A percentile compares a stretch with the other conserved stretches of the same genome.
Evolutionary conservation across 208 protist species (phyloP).

Genomic region (Crithidia thermophila): DNA sequence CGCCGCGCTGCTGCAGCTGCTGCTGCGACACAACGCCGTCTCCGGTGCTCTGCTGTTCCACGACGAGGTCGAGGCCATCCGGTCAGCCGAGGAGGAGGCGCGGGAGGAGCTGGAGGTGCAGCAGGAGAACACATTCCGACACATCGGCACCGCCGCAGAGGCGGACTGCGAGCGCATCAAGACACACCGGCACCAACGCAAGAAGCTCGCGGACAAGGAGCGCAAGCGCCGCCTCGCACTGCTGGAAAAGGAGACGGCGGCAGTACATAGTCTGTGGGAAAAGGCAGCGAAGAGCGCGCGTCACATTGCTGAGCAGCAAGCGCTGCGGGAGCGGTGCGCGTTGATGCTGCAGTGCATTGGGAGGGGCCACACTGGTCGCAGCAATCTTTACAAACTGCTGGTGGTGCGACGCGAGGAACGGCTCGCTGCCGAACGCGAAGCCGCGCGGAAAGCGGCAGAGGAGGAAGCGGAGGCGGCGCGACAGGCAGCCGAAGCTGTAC

Average conservation of each 20-base stretch:
- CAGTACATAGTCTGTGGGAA: background rate
- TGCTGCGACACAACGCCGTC: slow-evolving; percentile 39
- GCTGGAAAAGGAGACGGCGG: background rate
- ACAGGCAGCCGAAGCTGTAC: background rate
- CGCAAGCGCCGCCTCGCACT: background rate
- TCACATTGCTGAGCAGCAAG: background rate
- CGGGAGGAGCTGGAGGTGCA: background rate
- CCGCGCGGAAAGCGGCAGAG: background rate
- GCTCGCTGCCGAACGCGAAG: background rate
- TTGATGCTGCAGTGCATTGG: slow-evolving; percentile 30
- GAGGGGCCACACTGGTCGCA: slow-evolving; percentile 7
- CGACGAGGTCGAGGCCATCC: slow-evolving; percentile 12
- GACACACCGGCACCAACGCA: slow-evolving; percentile 1
- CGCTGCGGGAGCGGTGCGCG: slow-evolving; percentile 4
- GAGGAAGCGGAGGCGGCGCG: background rate
- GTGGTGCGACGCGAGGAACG: background rate
- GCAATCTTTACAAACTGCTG: background rate
- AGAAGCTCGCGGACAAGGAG: slow-evolving; percentile 27
- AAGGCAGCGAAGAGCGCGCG: background rate
- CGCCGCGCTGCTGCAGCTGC: slow-evolving; percentile 31
- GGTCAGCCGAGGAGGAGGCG: slow-evolving; percentile 14
- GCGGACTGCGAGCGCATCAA: background rate
- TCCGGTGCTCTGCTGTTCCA: slow-evolving; percentile 24
- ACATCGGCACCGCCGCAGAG: background rate
- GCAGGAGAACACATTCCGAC: background rate